Evolutionary conservation across 2,329 filamentous ascomycete species (phyloP), one percentile per base, ranked within the genome.

Genomic region (Hypoxylon sp.): DNA sequence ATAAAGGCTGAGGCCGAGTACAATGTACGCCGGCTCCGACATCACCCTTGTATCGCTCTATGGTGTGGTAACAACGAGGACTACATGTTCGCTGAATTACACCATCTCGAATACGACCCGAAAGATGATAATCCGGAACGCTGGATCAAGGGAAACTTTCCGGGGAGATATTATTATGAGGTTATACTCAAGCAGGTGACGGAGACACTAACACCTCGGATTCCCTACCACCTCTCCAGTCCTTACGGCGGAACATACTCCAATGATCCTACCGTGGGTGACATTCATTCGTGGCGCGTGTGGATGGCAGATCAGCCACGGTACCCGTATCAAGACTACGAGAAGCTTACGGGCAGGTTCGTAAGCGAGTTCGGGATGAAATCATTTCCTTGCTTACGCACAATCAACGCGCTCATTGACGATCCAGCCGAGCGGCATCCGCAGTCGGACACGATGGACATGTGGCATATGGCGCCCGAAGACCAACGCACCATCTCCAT

Each of bases 61-160:
- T 60, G 56, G 56, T 48, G 43, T 30, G 56, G 56, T 30, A 60
- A 60, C 45, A 60, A 60, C 21, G 56, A 60, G 56, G 56, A 60
- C 34, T 60, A 60, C 32, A 48, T 50, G 43, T 48, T 60, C 46
- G 43, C 46, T 11, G 56, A 60, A 46, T 46, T 48, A 21, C 45
- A 60, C 30, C 32, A 60, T 50, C 56, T 60, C 32, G 32, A 60
- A 10, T 51, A 60, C 21, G 34, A 60, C 25, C 45, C 46, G 13
- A 46, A 50, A 32, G 56, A 60, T 21, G 45, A 60, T 25, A 32
- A 60, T 43, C 56, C 56, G 2, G 43, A 60, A 43, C 45, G 14
- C 13, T 60, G 56, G 56, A 25, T 60, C 23, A 60, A 60, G 32
- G 9, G 43, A 0, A 60, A 46, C 32, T 60, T 60, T 43, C 56